Evolutionary conservation across 352 stramenopile species (phyloP).

Genomic region (Phytopythium delawarense): DNA sequence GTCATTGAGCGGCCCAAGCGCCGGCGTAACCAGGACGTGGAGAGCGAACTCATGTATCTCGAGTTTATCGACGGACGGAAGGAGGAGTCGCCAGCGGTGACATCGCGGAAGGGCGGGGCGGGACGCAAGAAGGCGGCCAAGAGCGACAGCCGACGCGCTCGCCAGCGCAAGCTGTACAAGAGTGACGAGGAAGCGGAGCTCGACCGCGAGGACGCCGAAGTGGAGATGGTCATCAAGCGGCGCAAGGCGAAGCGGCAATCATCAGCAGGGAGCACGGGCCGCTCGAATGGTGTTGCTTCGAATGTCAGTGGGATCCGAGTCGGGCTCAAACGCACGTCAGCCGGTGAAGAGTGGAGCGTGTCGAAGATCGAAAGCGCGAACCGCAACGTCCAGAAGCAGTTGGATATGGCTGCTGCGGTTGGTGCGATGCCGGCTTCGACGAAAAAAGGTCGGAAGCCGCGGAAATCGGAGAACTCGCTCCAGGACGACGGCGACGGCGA

Average conservation of each 20-base stretch:
- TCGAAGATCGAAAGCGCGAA: slow-evolving; percentile 36
- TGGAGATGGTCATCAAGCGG: slow-evolving; percentile 21
- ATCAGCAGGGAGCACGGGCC: slow-evolving; percentile 10
- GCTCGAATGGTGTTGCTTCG: slow-evolving; percentile 4
- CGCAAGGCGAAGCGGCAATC: slow-evolving; percentile 35
- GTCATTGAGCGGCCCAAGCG: slow-evolving; percentile 87
- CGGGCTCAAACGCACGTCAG: slow-evolving; percentile 20
- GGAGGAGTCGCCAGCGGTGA: slow-evolving; percentile 30
- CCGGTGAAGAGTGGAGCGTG: slow-evolving; percentile 21
- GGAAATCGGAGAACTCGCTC: neutral
- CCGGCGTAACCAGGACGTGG: slow-evolving; percentile 75
- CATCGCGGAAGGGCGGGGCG: slow-evolving; percentile 23
- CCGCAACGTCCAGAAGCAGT: slow-evolving; percentile 38
- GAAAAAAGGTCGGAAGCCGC: neutral
- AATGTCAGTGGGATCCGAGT: slow-evolving; percentile 37
- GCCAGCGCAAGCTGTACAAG: slow-evolving; percentile 32
- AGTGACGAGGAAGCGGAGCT: slow-evolving; percentile 48
- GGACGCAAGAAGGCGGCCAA: slow-evolving; percentile 38
- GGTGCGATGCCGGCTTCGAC: neutral
- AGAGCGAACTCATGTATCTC: slow-evolving; percentile 85
- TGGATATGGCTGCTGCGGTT: slow-evolving; percentile 8
- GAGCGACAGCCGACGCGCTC: slow-evolving; percentile 19
- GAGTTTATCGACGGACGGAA: slow-evolving; percentile 80
- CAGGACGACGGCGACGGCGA: neutral
- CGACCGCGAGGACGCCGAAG: slow-evolving; percentile 35